Percentiles rank a stretch among this genome's conserved stretches.
These are phyloP conservation scores for Aspergillus transmontanensis DNA, from an alignment of 2,329 filamentous ascomycete species.

Conservation along the genomic window DNA sequence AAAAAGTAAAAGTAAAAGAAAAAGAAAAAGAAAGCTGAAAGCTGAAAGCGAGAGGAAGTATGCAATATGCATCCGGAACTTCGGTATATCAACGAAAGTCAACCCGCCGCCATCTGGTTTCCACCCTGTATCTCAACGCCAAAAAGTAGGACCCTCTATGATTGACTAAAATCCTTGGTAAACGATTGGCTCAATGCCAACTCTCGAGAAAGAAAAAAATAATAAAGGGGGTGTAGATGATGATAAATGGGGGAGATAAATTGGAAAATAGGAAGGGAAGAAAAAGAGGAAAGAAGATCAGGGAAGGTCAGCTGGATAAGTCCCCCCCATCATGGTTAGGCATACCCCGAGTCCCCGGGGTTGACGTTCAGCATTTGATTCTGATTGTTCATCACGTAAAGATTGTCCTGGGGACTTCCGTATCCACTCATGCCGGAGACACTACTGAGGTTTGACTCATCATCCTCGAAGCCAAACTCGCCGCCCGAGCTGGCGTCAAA, in stretches of 20 bases:
- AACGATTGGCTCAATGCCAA: not conserved
- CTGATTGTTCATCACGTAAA: constrained; percentile 32
- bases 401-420: constrained; percentile 35
- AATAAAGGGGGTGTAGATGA: not conserved
- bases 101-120: constrained; percentile 11
- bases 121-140: constrained; percentile 31
- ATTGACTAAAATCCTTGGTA: constrained; percentile 5
- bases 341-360: constrained; percentile 29
- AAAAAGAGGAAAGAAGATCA: not conserved
- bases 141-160: constrained; percentile 22
- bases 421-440: constrained; percentile 38
- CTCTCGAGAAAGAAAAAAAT: not conserved
- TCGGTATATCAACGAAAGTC: constrained; percentile 10
- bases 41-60: not conserved
- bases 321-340: constrained; percentile 9
- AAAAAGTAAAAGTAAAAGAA: constrained; percentile 7
- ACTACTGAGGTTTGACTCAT: constrained; percentile 41
- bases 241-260: not conserved
- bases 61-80: not conserved
- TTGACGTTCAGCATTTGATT: constrained; percentile 34
- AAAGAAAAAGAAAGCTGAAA: constrained; percentile 10
- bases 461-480: constrained; percentile 47
- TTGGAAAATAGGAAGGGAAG: not conserved
- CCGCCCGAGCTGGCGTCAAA: constrained; percentile 49
- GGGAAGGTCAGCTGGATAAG: constrained; percentile 3